phyloP scores from a whole-genome alignment of 2,329 filamentous ascomycete species.

The Chaetomium sp. region DNA sequence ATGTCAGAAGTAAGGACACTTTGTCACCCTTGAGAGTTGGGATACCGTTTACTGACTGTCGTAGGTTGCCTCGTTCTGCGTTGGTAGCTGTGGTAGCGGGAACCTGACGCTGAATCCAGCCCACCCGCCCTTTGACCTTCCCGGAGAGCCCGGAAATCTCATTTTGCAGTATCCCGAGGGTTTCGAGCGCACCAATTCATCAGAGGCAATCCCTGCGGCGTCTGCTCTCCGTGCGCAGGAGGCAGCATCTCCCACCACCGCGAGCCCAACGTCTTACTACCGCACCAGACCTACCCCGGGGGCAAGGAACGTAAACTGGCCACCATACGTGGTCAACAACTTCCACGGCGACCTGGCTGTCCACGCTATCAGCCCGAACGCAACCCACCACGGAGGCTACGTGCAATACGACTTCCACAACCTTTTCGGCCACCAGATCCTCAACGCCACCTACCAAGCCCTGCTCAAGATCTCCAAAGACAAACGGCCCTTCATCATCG shows the following conservation, averaged over 20 bases:
- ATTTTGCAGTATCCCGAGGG: conserved; percentile 67
- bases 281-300: conserved; percentile 64
- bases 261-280: conserved; percentile 51
- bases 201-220: conserved; percentile 64
- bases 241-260: conserved; percentile 30
- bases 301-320: conserved; percentile 68
- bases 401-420: conserved; percentile 83
- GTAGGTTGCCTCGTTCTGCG: conserved; percentile 58
- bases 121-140: conserved; percentile 65
- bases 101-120: conserved; percentile 68
- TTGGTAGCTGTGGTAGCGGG: conserved; percentile 69
- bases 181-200: conserved; percentile 69
- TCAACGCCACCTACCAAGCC: conserved; percentile 75
- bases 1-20: conserved; percentile 56
- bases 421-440: conserved; percentile 72
- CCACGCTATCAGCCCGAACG: conserved; percentile 74
- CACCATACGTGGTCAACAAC: conserved; percentile 77
- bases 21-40: too few relatives aligned
- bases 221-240: conserved; percentile 48
- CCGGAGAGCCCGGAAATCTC: conserved; percentile 63
- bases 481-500: conserved; percentile 80
- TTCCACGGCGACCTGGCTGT: conserved; percentile 71
- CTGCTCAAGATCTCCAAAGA: conserved; percentile 64
- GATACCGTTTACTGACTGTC: neutral
- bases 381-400: conserved; percentile 72